Base-by-base conservation (phyloP, 2,329 filamentous ascomycete genomes). In the Teratosphaeria pseudoeucalypti region DNA sequence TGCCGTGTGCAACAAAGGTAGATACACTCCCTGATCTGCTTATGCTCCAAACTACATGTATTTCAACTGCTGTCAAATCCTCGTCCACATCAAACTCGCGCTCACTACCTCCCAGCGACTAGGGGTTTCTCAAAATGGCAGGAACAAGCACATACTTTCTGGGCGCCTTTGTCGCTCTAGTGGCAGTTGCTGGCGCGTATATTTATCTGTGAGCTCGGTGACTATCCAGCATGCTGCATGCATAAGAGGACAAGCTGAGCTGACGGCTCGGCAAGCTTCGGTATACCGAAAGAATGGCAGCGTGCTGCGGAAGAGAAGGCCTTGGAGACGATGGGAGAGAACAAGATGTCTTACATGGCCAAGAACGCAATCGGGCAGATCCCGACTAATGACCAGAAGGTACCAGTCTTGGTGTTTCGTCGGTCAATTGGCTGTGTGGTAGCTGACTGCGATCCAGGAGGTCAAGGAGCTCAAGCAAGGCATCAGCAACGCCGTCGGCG, bases 271-370 rank as follows among this genome's bases (percentile, higher is more conserved):
- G 16, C 58, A 43, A 67, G 66, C 58, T 78, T 79, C 66, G 78
- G 78, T 54, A 76, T 80, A 57, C 76, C 78, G 2, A 73, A 75
- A 0, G 74, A 77, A 61, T 63, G 75, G 59, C 79, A 80, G 70
- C 75, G 76, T 58, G 72, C 75, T 62, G 68, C 79, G 62, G 76
- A 80, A 64, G 70, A 74, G 34, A 70, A 75, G 58, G 78, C 77
- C 3, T 70, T 80, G 47, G 70, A 78, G 63, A 78, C 77, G n/a
- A 79, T 80, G 77, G 78, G 78, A 61, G 77, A 80, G 66, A 80
- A 80, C 71, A 79, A 80, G 66, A 68, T 70, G 9, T 72, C 69
- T 10, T 72, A 72, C 58, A 55, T 72, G 57, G 64, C 70, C 39
- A 72, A 73, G 57, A 63, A 66, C 52, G 64, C 63, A 57, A 63